Evolutionary conservation across 1,284 basidiomycete genomes (phyloP).

Genomic region (Mycena sp.): DNA sequence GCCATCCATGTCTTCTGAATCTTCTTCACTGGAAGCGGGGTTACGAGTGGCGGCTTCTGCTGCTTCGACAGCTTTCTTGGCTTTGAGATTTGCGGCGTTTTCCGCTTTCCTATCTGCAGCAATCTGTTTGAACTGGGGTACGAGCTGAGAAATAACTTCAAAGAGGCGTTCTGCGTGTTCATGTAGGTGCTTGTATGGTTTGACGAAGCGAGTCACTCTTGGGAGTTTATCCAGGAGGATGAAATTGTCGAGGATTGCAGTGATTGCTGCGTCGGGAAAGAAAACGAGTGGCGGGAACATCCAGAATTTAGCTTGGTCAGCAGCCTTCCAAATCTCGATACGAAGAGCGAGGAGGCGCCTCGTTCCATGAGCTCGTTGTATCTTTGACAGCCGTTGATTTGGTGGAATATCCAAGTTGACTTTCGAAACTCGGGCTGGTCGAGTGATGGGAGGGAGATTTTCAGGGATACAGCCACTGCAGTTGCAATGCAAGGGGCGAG

Average conservation of each 20-base stretch:
- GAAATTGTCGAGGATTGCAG: conserved; percentile 4
- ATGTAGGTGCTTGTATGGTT: background rate
- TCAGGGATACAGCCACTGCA: background rate
- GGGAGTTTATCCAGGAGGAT: background rate
- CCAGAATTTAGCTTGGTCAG: background rate
- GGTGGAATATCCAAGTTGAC: background rate
- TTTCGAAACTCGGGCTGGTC: background rate
- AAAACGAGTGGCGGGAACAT: conserved; percentile 1
- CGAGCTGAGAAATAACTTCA: background rate
- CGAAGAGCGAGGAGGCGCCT: background rate
- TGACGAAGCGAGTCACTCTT: background rate
- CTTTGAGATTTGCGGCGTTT: background rate
- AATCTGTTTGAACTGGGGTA: background rate
- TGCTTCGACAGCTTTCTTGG: background rate
- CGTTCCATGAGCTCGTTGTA: background rate
- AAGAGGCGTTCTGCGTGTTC: background rate
- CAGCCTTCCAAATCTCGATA: background rate
- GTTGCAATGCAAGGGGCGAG: background rate
- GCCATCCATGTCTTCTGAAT: too few relatives aligned
- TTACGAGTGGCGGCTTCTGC: too few relatives aligned
- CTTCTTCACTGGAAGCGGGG: too few relatives aligned
- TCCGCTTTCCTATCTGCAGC: conserved; percentile 8
- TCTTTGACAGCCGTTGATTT: background rate
- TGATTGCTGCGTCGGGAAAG: background rate
- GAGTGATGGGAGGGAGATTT: background rate